Base-by-base conservation (phyloP, 1,284 basidiomycete species). In the Malassezia pachydermatis region DNA sequence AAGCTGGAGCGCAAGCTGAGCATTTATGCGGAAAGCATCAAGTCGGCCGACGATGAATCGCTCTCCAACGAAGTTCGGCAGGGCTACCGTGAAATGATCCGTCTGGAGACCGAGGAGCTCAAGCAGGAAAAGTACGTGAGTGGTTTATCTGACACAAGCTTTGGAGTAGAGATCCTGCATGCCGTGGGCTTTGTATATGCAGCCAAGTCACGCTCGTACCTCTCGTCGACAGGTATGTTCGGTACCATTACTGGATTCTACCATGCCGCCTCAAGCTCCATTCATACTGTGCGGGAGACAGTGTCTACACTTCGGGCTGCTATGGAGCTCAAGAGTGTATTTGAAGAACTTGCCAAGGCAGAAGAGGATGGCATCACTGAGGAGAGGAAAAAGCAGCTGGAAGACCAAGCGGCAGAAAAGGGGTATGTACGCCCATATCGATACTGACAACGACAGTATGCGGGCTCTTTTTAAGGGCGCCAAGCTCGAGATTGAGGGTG, bases 341-440 rank as follows among this genome's bases (percentile, higher is more conserved):
- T 98, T 59, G 89, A 98, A 64, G 88, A 89, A 70, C 83, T 99
- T 24, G 46, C 63, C 4, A 67, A 68, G 42, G 71, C 71, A 1
- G 86, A 92, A 73, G 83, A 86, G 67, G 81, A 84, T 1, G 94
- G 92, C 79, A 76, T 95, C 45, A 78, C 78, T 3, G 81, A 86
- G 0, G 92, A 94, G 53, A 84, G 90, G 70, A 84, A 84, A 75
- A 81, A 81, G 65, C 82, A 86, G 60, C 76, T 99, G 2, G 94
- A 99, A 70, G 92, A 98, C 65, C 84, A 88, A 67, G 92, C 92
- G 1, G 89, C 94, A 0, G 88, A 94, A 75, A 96, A 96, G 45
- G 61, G 59, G 48, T 37, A 45, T 20, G 46, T 46, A n/a, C 32
- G 41, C 30, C 13, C n/a, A n/a, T n/a, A n/a, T n/a, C n/a, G n/a